phyloP scores from a whole-genome alignment of 768 basidiomycete genomes.

The Russula sp. region DNA sequence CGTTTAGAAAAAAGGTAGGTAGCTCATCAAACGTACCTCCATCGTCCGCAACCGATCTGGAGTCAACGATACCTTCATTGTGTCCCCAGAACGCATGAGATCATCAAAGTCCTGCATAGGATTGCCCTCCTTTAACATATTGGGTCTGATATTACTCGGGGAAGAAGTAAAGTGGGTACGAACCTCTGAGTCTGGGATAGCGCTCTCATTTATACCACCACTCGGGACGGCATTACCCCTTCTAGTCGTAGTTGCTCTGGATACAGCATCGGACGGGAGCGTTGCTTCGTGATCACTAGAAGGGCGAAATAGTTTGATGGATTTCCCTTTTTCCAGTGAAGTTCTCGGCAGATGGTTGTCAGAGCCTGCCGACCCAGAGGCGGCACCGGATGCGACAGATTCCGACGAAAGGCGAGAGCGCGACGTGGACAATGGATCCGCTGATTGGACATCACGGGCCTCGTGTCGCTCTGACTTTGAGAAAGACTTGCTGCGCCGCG shows the following conservation, averaged over 20 bases:
- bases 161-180: conserved; percentile 6
- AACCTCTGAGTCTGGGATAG: conserved; percentile 23
- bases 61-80: conserved; percentile 93
- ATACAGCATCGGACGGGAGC: conserved; percentile 24
- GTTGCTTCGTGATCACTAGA: conserved; percentile 32
- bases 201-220: conserved; percentile 6
- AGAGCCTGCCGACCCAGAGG: conserved; percentile 17
- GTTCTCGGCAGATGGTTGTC: conserved; percentile 33
- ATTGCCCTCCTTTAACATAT: conserved; percentile 26
- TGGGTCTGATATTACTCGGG: conserved; percentile 1
- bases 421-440: conserved; percentile 22
- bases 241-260: conserved; percentile 20
- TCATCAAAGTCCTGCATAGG: conserved; percentile 81
- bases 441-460: conserved; percentile 11
- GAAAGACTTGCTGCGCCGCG: conserved; percentile 12
- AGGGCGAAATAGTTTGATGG: conserved; percentile 51
- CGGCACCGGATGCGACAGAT: conserved; percentile 27
- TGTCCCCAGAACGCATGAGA: conserved; percentile 80
- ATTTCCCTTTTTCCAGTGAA: conserved; percentile 58
- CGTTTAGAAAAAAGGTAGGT: conserved; percentile 10
- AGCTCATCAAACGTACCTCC: conserved; percentile 55
- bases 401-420: conserved; percentile 35
- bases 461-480: conserved; percentile 10
- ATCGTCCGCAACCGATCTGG: conserved; percentile 89
- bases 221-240: conserved; percentile 5